Evolutionary conservation across 2,329 filamentous ascomycete species (phyloP).

Genomic region (Penicillium sp.): DNA sequence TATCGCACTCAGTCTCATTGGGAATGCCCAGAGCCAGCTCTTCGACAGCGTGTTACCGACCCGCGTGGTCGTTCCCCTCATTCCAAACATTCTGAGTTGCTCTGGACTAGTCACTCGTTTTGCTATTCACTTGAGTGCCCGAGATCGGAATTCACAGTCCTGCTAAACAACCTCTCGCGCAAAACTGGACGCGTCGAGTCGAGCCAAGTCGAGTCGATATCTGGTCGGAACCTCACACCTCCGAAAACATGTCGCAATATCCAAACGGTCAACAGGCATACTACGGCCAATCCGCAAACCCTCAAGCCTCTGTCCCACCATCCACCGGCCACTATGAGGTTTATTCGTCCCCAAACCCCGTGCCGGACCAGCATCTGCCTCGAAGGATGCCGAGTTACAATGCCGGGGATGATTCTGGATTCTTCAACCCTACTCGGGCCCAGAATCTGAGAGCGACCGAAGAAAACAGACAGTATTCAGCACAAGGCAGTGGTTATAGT

Average conservation of each 20-base stretch:
- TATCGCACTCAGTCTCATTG: not conserved
- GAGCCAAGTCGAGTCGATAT: not conserved
- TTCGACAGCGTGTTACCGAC: conserved; percentile 3
- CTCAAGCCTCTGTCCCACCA: conserved; percentile 24
- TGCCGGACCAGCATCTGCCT: conserved; percentile 35
- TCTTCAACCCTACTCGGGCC: conserved; percentile 34
- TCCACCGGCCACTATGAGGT: conserved; percentile 33
- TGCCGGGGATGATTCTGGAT: conserved; percentile 60
- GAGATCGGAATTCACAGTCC: not conserved
- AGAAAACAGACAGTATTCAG: conserved; percentile 26
- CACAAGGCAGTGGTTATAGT: conserved; percentile 31
- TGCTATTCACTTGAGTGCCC: not conserved
- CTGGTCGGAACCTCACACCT: not conserved
- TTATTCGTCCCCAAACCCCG: conserved; percentile 34
- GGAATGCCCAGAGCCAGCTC: conserved; percentile 5
- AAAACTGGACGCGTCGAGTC: not conserved
- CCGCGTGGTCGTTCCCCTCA: conserved; percentile 7
- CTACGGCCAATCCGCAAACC: conserved; percentile 32
- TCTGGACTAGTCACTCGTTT: conserved; percentile 2
- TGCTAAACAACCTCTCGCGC: not conserved
- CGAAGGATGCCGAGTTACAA: conserved; percentile 63
- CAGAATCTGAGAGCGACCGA: conserved; percentile 30
- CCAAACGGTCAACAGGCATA: conserved; percentile 45
- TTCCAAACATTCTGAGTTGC: not conserved
- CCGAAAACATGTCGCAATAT: conserved; percentile 47